Conservation (phyloP, 2,329 filamentous ascomycete species). For the Aquanectria penicillioides region DNA sequence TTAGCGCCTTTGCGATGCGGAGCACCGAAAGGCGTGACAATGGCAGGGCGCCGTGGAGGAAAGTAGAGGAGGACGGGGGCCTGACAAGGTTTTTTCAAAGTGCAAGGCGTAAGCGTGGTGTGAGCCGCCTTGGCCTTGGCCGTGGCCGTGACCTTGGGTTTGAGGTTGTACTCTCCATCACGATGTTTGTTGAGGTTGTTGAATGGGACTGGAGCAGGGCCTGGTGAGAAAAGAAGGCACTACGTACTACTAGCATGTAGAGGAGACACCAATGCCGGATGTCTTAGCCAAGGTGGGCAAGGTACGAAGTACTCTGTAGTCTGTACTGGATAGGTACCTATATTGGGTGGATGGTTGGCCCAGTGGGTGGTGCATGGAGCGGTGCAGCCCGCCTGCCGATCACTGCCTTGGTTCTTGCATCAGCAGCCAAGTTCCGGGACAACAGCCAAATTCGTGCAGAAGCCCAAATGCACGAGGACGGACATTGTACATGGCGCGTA, state of each 20-base stretch:
- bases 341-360: conserved; percentile 9
- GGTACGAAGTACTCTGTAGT: background rate
- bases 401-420: conserved; percentile 22
- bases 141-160: background rate
- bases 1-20: conserved; percentile 12
- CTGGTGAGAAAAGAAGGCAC: background rate
- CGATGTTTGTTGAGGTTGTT: background rate
- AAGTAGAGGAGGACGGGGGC: background rate
- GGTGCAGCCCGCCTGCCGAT: conserved; percentile 19
- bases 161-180: no score
- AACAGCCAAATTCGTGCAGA: conserved; percentile 14
- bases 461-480: conserved; percentile 16
- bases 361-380: background rate
- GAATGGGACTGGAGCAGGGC: background rate
- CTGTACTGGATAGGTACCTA: background rate
- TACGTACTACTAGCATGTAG: no score
- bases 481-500: conserved; percentile 6
- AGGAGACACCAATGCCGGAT: background rate
- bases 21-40: background rate
- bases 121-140: background rate
- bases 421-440: conserved; percentile 15
- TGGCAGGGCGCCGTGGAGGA: background rate
- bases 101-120: background rate
- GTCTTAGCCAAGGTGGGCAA: background rate
- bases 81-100: background rate